These are phyloP conservation scores for Echria macrotheca DNA, from an alignment of 495 filamentous ascomycete genomes.

Conservation along the genomic window DNA sequence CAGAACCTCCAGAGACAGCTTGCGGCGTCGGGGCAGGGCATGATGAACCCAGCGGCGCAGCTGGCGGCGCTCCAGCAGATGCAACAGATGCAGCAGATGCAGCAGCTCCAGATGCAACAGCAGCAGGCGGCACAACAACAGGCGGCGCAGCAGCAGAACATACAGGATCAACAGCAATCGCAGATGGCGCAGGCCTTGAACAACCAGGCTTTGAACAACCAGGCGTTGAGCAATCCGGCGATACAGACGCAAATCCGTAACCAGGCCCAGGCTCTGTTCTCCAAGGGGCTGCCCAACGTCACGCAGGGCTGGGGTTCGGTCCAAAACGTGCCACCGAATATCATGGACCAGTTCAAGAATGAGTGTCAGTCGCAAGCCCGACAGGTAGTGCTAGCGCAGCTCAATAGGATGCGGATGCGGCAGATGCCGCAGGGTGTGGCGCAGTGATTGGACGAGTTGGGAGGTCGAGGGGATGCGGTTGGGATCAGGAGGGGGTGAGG, in stretches of 20 bases:
- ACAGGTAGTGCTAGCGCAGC: too few species aligned
- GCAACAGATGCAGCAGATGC: constrained; percentile 32
- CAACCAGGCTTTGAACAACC: constrained; percentile 29
- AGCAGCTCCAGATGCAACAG: constrained; percentile 33
- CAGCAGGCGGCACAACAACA: constrained; percentile 32
- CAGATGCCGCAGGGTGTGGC: too few species aligned
- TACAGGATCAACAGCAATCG: constrained; percentile 32
- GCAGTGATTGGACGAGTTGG: too few species aligned
- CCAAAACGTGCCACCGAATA: constrained; percentile 31
- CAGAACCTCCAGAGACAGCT: constrained; percentile 28
- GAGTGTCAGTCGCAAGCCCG: too few species aligned
- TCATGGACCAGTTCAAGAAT: constrained; percentile 27
- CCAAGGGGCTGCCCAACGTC: constrained; percentile 44
- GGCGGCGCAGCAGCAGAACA: constrained; percentile 33
- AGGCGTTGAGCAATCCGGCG: constrained; percentile 1
- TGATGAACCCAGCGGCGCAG: constrained; percentile 35
- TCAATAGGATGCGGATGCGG: too few species aligned
- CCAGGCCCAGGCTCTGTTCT: constrained; percentile 39
- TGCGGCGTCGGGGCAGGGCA: constrained; percentile 22
- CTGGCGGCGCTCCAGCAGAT: constrained; percentile 35
- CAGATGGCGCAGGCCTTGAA: constrained; percentile 28
- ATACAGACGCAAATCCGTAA: constrained; percentile 20
- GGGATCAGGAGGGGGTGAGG: too few species aligned
- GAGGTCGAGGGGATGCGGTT: too few species aligned
- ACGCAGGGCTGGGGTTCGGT: constrained; percentile 31